These are phyloP conservation scores for Colletotrichum siamense DNA, from an alignment of 2,329 filamentous ascomycete species.

Conservation along the genomic window DNA sequence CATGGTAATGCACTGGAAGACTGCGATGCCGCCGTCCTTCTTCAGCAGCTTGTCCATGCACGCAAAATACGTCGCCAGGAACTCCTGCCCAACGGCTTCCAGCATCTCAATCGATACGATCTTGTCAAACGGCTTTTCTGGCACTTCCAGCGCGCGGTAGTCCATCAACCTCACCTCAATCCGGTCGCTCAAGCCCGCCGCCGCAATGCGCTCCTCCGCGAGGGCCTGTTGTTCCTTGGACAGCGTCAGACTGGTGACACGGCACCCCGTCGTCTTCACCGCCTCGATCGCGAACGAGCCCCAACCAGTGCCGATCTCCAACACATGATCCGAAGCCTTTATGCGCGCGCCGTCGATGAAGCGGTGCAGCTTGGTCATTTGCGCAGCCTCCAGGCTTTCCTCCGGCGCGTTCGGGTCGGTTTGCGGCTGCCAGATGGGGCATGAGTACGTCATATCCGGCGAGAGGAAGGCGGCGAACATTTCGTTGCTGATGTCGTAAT, in stretches of 20 bases:
- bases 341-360: slow-evolving; percentile 71
- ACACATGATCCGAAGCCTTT: slow-evolving; percentile 68
- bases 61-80: slow-evolving; percentile 70
- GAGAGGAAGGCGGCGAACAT: slow-evolving; percentile 79
- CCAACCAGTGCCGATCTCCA: slow-evolving; percentile 81
- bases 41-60: slow-evolving; percentile 70
- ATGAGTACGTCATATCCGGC: slow-evolving; percentile 79
- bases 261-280: slow-evolving; percentile 69
- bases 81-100: slow-evolving; percentile 74
- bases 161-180: slow-evolving; percentile 73
- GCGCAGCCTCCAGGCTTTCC: slow-evolving; percentile 69
- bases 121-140: slow-evolving; percentile 67
- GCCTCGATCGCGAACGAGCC: slow-evolving; percentile 76
- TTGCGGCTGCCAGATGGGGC: slow-evolving; percentile 66
- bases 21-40: slow-evolving; percentile 67
- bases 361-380: slow-evolving; percentile 69
- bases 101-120: slow-evolving; percentile 80
- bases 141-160: slow-evolving; percentile 66
- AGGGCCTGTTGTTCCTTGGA: slow-evolving; percentile 72
- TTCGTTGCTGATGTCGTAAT: slow-evolving; percentile 79
- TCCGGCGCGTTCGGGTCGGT: slow-evolving; percentile 43
- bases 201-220: slow-evolving; percentile 68
- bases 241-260: slow-evolving; percentile 72
- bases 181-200: slow-evolving; percentile 62
- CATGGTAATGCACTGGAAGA: slow-evolving; percentile 82